Evolutionary conservation across 1,284 basidiomycete genomes (phyloP).

Genomic region (Vanrija pseudolonga): DNA sequence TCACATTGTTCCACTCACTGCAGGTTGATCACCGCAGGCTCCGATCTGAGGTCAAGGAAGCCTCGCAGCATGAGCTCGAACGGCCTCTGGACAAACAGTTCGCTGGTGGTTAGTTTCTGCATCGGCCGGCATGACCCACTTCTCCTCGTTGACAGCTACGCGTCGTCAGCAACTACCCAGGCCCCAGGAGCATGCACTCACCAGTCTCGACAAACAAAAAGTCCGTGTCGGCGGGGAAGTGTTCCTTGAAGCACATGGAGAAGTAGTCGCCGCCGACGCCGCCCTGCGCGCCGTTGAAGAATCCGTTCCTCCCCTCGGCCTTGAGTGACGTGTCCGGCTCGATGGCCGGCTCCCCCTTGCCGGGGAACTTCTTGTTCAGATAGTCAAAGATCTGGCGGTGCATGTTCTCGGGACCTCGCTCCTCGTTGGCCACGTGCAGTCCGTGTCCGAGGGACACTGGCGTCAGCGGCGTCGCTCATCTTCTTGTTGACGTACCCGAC

Average conservation of each 20-base stretch:
- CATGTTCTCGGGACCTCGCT: slow-evolving; percentile 27
- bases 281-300: slow-evolving; percentile 30
- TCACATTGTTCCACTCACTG: slow-evolving; percentile 5
- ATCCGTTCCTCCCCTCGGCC: slow-evolving; percentile 13
- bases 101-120: no score
- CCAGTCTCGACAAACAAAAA: slow-evolving; percentile 31
- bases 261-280: slow-evolving; percentile 30
- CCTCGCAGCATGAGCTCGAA: slow-evolving; percentile 12
- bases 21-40: slow-evolving; percentile 4
- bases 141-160: slow-evolving; percentile 31
- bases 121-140: not conserved
- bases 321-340: not conserved
- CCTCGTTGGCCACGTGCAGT: slow-evolving; percentile 10
- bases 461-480: no score
- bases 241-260: slow-evolving; percentile 28
- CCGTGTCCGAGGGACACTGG: slow-evolving; percentile 32
- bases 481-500: not conserved
- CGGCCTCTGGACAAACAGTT: not conserved
- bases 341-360: not conserved
- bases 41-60: not conserved
- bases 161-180: no score
- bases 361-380: slow-evolving; percentile 32
- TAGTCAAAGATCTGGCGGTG: slow-evolving; percentile 35
- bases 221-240: slow-evolving; percentile 30
- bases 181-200: slow-evolving; percentile 6